These are phyloP conservation scores for Gaertneriomyces sp. DNA, from an alignment of 192 early-diverging fungal genomes.

Conservation along the genomic window DNA sequence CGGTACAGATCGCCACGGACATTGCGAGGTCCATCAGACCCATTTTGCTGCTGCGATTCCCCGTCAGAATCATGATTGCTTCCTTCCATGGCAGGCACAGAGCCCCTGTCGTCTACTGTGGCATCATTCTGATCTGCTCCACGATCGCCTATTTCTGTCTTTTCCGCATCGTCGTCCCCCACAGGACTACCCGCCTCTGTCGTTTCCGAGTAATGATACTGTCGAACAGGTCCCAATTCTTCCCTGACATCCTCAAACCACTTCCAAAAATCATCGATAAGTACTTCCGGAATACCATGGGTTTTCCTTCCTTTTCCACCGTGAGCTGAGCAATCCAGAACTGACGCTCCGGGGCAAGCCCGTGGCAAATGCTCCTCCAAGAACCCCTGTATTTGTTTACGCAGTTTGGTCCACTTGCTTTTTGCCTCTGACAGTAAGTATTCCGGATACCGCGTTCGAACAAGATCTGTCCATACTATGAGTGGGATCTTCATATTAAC, in stretches of 20 bases:
- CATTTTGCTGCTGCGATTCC: too few relatives aligned
- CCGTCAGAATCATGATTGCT: too few relatives aligned
- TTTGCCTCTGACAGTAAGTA: constrained; percentile 6
- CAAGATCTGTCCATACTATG: constrained; percentile 19
- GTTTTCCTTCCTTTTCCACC: constrained; percentile 10
- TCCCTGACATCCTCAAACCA: constrained; percentile 16
- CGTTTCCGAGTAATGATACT: too few relatives aligned
- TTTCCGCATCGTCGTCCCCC: too few relatives aligned
- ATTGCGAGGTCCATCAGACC: too few relatives aligned
- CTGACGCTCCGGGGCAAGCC: not conserved
- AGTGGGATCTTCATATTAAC: not conserved
- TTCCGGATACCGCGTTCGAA: not conserved
- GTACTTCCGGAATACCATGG: constrained; percentile 13
- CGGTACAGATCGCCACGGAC: too few relatives aligned
- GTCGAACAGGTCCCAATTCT: not conserved
- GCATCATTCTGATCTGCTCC: too few relatives aligned
- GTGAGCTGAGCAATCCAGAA: constrained; percentile 10
- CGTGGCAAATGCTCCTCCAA: not conserved
- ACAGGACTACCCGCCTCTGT: too few relatives aligned
- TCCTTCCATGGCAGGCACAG: too few relatives aligned
- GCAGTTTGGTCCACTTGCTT: constrained; percentile 1
- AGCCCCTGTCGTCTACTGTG: too few relatives aligned
- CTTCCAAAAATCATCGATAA: constrained; percentile 3
- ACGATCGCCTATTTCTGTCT: too few relatives aligned
- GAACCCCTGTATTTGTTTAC: not conserved